Evolutionary conservation across 164 flowering plant genomes (phyloP).

Genomic region (Vitis cinerea): DNA sequence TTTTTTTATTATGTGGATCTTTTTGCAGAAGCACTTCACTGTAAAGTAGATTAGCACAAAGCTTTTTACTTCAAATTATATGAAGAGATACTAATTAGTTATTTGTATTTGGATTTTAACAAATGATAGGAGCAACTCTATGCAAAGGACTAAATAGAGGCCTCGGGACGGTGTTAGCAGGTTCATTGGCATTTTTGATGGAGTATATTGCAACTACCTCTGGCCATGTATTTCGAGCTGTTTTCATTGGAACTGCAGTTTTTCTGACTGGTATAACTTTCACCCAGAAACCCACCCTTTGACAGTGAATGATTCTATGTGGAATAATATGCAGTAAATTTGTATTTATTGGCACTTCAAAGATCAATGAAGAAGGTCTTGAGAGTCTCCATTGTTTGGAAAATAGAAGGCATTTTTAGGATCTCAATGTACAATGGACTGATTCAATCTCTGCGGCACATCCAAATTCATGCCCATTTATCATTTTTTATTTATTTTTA

Average conservation of each 20-base stretch:
- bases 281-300: no score
- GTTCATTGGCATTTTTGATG: conserved; percentile 71
- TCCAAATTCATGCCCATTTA: background rate
- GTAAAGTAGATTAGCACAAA: no score
- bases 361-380: no score
- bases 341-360: no score
- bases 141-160: conserved; percentile 92
- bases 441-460: no score
- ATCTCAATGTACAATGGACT: no score
- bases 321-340: no score
- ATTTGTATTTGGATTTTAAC: background rate
- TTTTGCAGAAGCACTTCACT: background rate
- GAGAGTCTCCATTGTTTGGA: no score
- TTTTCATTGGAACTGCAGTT: conserved; percentile 70
- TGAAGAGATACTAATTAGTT: background rate
- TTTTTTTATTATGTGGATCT: background rate
- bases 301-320: no score
- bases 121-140: conserved; percentile 70
- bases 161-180: conserved; percentile 78
- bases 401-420: no score
- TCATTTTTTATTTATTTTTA: background rate
- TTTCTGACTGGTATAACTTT: conserved; percentile 60
- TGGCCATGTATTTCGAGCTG: conserved; percentile 48
- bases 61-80: background rate
- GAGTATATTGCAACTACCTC: conserved; percentile 60